Conservation (phyloP, 148 eudicot genomes). For the Agrostemma githago region DNA sequence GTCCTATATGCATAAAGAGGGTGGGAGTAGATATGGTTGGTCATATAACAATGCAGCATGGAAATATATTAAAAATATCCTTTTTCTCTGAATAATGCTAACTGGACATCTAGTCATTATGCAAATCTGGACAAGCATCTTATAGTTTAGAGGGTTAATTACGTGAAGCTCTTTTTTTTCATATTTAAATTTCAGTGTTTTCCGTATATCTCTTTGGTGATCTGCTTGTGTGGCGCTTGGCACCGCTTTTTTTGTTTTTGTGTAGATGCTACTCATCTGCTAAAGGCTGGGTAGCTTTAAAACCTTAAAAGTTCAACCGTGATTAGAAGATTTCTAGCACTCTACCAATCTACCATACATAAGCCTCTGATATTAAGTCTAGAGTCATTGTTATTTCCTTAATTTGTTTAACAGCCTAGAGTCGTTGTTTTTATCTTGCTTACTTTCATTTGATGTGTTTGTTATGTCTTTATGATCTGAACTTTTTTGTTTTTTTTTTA, state of each 20-base stretch:
- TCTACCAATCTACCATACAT: not conserved
- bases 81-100: conserved; percentile 21
- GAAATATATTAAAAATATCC: conserved; percentile 89
- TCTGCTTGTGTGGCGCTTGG: not conserved
- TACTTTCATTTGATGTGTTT: not conserved
- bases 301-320: not conserved
- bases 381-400: not conserved
- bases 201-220: not conserved
- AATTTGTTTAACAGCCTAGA: not conserved
- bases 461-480: not conserved
- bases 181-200: not conserved
- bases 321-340: not conserved
- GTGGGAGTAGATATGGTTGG: conserved; percentile 80
- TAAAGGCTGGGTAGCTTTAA: not conserved
- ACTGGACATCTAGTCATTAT: not conserved
- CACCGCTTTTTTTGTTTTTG: not conserved
- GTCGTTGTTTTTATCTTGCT: not conserved
- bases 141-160: not conserved
- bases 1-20: conserved; percentile 83
- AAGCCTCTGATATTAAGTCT: not conserved
- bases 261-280: not conserved
- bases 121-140: not conserved
- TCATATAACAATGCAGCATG: conserved; percentile 82
- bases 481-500: not conserved
- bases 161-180: not conserved